Conservation (phyloP, 768 basidiomycete species). For the Coprinopsis sp. region DNA sequence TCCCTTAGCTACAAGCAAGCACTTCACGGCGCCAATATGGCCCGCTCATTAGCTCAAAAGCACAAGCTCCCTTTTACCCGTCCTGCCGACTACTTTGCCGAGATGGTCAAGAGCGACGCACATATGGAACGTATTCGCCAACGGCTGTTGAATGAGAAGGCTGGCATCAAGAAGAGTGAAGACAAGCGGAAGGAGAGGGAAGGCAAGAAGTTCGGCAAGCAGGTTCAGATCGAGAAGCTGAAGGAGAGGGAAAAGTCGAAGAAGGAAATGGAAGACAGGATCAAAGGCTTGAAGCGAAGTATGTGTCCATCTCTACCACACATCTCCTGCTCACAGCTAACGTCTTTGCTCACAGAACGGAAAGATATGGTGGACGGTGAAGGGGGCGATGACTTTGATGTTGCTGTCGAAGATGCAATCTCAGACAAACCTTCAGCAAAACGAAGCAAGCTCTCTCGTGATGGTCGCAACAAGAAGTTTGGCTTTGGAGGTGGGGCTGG, state of each 20-base stretch:
- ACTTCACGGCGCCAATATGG: slow-evolving; percentile 72
- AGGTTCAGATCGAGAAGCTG: slow-evolving; percentile 92
- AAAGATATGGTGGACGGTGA: slow-evolving; percentile 74
- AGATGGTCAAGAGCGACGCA: slow-evolving; percentile 96
- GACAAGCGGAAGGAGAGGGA: slow-evolving; percentile 89
- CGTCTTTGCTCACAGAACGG: slow-evolving; percentile 51
- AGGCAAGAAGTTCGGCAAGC: slow-evolving; percentile 97
- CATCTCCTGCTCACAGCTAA: not conserved
- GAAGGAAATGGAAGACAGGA: slow-evolving; percentile 86
- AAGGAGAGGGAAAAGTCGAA: slow-evolving; percentile 85
- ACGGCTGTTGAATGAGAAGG: slow-evolving; percentile 81
- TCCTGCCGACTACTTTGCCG: slow-evolving; percentile 92
- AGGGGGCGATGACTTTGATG: slow-evolving; percentile 75
- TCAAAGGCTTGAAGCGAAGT: slow-evolving; percentile 91
- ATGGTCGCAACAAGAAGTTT: slow-evolving; percentile 72
- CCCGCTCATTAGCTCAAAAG: slow-evolving; percentile 72
- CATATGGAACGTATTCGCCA: slow-evolving; percentile 98
- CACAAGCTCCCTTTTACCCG: slow-evolving; percentile 84
- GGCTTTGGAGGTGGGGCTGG: slow-evolving; percentile 70
- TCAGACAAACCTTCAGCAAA: slow-evolving; percentile 55
- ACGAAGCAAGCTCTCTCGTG: slow-evolving; percentile 41
- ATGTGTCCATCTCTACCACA: slow-evolving; percentile 22
- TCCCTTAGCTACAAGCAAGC: slow-evolving; percentile 88
- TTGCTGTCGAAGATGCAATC: slow-evolving; percentile 88
- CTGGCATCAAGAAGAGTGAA: slow-evolving; percentile 86